Percentiles rank a stretch among this genome's conserved stretches.
Evolutionary conservation across 495 filamentous ascomycete species (phyloP).

Genomic region (Aspergillus cristatus): DNA sequence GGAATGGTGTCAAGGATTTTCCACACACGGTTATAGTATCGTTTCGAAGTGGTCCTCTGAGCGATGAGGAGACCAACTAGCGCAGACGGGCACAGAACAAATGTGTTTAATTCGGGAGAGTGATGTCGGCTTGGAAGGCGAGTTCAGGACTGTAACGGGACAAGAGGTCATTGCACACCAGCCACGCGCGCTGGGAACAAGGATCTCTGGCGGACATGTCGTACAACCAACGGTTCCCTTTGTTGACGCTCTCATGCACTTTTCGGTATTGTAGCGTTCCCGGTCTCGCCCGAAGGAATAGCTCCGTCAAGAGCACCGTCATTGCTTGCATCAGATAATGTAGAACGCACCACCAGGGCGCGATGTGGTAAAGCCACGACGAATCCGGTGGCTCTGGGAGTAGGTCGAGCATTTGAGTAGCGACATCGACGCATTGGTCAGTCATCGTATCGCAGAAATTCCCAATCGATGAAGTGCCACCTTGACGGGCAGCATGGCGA

Average conservation of each 20-base stretch:
- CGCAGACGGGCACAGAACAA: too few species aligned
- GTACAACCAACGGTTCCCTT: constrained; percentile 34
- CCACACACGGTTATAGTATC: too few species aligned
- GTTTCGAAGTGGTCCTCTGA: too few species aligned
- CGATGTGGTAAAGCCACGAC: constrained; percentile 31
- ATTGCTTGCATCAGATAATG: constrained; percentile 51
- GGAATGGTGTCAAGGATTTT: too few species aligned
- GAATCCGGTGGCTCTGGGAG: constrained; percentile 29
- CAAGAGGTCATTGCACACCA: constrained; percentile 24
- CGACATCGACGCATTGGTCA: constrained; percentile 38
- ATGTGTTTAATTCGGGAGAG: too few species aligned
- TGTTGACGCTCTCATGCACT: constrained; percentile 30
- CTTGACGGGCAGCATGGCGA: constrained; percentile 34
- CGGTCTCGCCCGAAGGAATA: constrained; percentile 34
- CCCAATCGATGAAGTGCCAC: constrained; percentile 13
- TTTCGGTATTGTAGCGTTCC: constrained; percentile 26
- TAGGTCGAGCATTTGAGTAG: constrained; percentile 38
- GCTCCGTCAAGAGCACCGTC: constrained; percentile 43
- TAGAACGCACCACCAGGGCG: constrained; percentile 50
- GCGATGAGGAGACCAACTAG: too few species aligned
- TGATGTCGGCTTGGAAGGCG: too few species aligned
- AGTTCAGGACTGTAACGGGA: constrained; percentile 6
- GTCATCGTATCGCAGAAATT: constrained; percentile 41
- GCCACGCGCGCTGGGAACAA: constrained; percentile 36
- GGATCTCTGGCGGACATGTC: constrained; percentile 32